Evolutionary conservation across 2,329 filamentous ascomycete species (phyloP).

Genomic region (Stachybotrys chartarum): DNA sequence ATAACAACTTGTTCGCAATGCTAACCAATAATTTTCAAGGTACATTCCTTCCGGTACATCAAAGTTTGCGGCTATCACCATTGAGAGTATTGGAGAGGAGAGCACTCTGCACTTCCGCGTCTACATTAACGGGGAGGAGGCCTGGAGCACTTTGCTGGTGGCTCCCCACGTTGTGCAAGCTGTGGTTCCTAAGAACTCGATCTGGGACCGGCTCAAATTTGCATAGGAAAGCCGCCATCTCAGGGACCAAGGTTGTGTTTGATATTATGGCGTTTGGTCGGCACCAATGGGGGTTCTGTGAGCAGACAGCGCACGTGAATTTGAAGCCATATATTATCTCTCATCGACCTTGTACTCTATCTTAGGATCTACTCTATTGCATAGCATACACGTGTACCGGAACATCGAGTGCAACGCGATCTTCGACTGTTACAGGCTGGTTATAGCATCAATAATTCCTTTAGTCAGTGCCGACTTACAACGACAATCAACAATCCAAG

Average conservation of each 20-base stretch:
- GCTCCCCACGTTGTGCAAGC: slow-evolving; percentile 27
- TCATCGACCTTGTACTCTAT: too few relatives aligned
- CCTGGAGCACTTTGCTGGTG: slow-evolving; percentile 60
- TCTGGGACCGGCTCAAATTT: slow-evolving; percentile 38
- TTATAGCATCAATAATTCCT: too few relatives aligned
- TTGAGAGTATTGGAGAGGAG: slow-evolving; percentile 57
- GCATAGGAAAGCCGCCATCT: neutral
- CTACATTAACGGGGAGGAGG: slow-evolving; percentile 73
- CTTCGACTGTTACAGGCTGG: too few relatives aligned
- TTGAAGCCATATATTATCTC: too few relatives aligned
- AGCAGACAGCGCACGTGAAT: too few relatives aligned
- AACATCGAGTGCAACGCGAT: too few relatives aligned
- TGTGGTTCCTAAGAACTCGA: slow-evolving; percentile 25
- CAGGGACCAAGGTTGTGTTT: neutral
- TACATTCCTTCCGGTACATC: slow-evolving; percentile 80
- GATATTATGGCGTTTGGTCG: too few relatives aligned
- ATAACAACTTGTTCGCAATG: neutral
- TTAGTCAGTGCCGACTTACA: too few relatives aligned
- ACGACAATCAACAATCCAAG: too few relatives aligned
- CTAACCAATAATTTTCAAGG: slow-evolving; percentile 15
- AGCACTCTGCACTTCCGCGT: slow-evolving; percentile 74
- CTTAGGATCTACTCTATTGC: too few relatives aligned
- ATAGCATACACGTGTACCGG: too few relatives aligned
- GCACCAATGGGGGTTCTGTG: too few relatives aligned
- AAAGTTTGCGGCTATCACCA: slow-evolving; percentile 72